Conservation (phyloP, 2,329 filamentous ascomycete genomes). For the Cercospora beticola region DNA sequence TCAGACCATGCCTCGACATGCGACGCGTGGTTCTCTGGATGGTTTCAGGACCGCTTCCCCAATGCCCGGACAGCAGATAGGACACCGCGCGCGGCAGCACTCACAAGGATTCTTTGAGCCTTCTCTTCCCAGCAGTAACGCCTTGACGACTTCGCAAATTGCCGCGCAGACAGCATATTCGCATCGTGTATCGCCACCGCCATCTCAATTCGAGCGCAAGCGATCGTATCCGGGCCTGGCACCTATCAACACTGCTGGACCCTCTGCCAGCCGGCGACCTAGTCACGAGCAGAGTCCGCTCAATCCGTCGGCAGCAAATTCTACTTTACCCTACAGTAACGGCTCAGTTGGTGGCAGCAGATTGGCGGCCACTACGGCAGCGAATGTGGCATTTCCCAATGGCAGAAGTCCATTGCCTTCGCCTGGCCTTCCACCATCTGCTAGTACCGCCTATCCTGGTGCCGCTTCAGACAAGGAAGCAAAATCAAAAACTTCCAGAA, state of each 20-base stretch:
- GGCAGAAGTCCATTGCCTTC: conserved; percentile 54
- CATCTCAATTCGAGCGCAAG: conserved; percentile 51
- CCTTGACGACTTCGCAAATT: conserved; percentile 68
- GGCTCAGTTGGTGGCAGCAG: conserved; percentile 61
- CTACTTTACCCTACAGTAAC: conserved; percentile 54
- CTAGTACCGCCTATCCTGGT: conserved; percentile 20
- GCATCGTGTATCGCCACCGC: conserved; percentile 46
- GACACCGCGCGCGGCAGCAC: conserved; percentile 65
- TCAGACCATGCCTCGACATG: conserved; percentile 39
- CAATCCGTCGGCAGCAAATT: conserved; percentile 28
- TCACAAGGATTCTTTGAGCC: conserved; percentile 77
- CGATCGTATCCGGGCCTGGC: conserved; percentile 72
- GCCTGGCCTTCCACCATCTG: conserved; percentile 35
- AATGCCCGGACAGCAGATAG: conserved; percentile 38
- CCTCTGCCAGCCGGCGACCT: conserved; percentile 25
- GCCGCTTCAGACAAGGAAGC: conserved; percentile 55
- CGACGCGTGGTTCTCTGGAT: conserved; percentile 38
- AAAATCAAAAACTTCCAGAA: conserved; percentile 69
- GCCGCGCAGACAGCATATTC: conserved; percentile 72
- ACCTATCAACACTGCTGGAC: conserved; percentile 42
- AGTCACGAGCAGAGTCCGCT: conserved; percentile 36
- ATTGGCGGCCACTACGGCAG: conserved; percentile 67
- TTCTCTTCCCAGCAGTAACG: conserved; percentile 55
- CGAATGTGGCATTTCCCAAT: conserved; percentile 68
- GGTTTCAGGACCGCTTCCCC: conserved; percentile 34